These are phyloP conservation scores for Trifolium dubium DNA, from an alignment of 306 rosid genomes.

Conservation along the genomic window DNA sequence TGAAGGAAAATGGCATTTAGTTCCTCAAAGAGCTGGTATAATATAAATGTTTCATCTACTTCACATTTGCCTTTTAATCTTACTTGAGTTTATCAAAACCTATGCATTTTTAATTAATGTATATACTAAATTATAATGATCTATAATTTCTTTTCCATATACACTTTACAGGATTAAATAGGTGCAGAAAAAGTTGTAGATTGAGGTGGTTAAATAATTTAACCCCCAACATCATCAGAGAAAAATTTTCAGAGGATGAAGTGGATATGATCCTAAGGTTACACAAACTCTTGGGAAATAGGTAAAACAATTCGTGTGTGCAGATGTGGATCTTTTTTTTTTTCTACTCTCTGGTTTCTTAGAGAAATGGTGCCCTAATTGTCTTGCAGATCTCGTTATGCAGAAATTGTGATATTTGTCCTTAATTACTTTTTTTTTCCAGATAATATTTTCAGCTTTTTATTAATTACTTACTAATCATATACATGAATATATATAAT, in stretches of 20 bases:
- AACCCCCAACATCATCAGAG: background rate
- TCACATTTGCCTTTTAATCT: background rate
- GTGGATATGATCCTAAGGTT: background rate
- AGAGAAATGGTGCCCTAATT: no score
- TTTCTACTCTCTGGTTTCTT: no score
- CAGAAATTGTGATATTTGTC: no score
- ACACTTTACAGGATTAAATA: background rate
- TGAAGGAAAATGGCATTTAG: constrained; percentile 23
- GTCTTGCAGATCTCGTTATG: no score
- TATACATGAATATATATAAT: background rate
- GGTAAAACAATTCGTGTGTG: background rate
- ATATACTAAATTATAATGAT: no score
- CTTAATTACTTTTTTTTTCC: no score
- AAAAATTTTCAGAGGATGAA: background rate
- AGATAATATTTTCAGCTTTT: no score
- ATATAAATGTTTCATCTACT: background rate
- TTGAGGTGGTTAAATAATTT: background rate
- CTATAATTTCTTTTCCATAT: no score
- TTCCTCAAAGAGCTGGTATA: constrained; percentile 15
- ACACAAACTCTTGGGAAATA: background rate
- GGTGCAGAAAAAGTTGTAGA: background rate
- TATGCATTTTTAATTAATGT: no score
- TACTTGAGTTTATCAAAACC: no score
- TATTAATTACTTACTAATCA: no score
- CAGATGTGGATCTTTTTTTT: no score